phyloP scores from a whole-genome alignment of 306 rosid species.

The Herpetospermum pedunculosum region DNA sequence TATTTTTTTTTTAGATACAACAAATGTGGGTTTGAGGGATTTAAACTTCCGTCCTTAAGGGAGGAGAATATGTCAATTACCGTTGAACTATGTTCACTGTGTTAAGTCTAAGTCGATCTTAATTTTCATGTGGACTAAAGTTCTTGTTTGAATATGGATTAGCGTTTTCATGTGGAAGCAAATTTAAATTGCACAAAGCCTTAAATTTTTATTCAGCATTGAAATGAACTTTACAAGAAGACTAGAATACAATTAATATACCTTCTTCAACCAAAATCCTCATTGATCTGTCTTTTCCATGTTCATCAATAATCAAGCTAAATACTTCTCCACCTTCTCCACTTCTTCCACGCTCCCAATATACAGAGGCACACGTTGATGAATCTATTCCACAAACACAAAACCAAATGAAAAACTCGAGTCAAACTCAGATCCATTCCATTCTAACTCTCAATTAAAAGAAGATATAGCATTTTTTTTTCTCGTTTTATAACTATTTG shows the following conservation, averaged over 20 bases:
- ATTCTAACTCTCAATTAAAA: background rate
- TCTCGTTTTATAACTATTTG: too few relatives aligned
- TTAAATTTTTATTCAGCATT: background rate
- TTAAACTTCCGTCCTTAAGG: too few relatives aligned
- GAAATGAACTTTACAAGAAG: background rate
- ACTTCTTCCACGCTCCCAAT: slow-evolving; percentile 88
- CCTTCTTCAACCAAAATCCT: background rate
- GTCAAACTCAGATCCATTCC: background rate
- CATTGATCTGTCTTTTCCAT: background rate
- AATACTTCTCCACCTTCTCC: slow-evolving; percentile 80
- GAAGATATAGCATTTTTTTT: too few relatives aligned
- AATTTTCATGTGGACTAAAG: too few relatives aligned
- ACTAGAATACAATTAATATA: background rate
- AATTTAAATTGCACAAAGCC: background rate
- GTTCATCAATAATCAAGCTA: slow-evolving; percentile 33
- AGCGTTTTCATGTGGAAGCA: background rate
- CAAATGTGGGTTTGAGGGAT: too few relatives aligned
- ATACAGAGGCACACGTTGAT: slow-evolving; percentile 87
- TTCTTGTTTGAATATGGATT: background rate
- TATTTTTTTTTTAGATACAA: too few relatives aligned
- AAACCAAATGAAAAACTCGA: background rate
- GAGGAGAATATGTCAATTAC: too few relatives aligned
- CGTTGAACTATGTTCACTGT: too few relatives aligned
- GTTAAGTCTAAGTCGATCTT: too few relatives aligned
- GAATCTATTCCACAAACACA: slow-evolving; percentile 45